Evolutionary conservation across 1,139 yeast species (phyloP), one percentile per base, ranked within the genome.

Genomic region (Hanseniaspora gamundiae): DNA sequence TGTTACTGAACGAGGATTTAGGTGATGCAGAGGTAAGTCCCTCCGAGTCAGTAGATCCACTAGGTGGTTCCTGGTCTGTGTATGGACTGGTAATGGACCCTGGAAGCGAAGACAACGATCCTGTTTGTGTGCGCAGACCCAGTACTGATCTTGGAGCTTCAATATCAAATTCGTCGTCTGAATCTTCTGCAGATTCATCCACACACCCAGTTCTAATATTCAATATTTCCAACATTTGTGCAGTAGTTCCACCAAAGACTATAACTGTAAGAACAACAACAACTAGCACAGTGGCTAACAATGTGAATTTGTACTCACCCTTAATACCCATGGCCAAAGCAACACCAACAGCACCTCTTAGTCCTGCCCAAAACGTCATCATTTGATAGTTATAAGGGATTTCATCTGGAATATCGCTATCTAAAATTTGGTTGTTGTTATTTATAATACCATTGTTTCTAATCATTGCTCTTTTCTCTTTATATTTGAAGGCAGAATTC

Each of bases 321-420:
- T 85, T 94, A 42, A 93, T 68, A 2, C 98, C 98, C 78, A 94
- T 88, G 0, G 98, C 98, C 56, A 93, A 72, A 0, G 98, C 99
- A 2, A 93, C 99, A 52, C 99, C 99, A 30, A 93, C 99, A 1
- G 99, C 99, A 48, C 99, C 99, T 58, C 99, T 73, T 48, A 93
- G 70, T 5, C 99, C 99, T 1, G 98, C 98, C 99, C 99, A 93
- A 63, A 93, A 93, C 41, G 93, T 85, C 98, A 93, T 91, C 86
- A 88, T 86, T 65, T 93, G 98, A 62, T 93, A 93, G 48, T 84
- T 86, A 54, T 86, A 93, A 20, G 95, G 91, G 48, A 93, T 87
- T 64, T 88, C 97, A 54, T 88, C 96, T 1, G 84, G 82, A n/a
- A 70, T 65, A 14, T 71, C 72, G 14, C 61, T 61, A 19, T 57